Evolutionary conservation across 306 rosid genomes (phyloP), one percentile per base, ranked within the genome.

Genomic region (Oxytropis ochrocephala): DNA sequence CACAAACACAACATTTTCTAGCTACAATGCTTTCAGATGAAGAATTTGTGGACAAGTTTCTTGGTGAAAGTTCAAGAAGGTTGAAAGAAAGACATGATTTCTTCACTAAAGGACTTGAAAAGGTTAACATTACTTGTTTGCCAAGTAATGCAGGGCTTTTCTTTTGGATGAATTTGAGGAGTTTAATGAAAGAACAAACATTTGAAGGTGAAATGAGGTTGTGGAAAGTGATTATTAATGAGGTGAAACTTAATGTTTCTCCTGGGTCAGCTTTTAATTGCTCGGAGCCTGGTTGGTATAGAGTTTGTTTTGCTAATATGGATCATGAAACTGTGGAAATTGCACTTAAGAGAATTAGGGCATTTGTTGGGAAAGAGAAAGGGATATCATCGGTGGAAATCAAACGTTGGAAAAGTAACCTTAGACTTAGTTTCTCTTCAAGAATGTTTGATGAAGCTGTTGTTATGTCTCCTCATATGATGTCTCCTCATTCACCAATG

Each of bases 241-340:
- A 94, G 7, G 97, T 88, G 71, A 91, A 85, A 73, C 88, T 90
- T 32, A 91, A 94, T 39, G 95, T 90, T 1, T 94, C 97, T 0
- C 98, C 98, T 0, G 98, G 98, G 0, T 88, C 96, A 0, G 79
- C 96, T 3, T 94, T 88, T 64, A 64, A 75, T 0, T 91, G 97
- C 60, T 54, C 72, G 0, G 98, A 94, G 63, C 96, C 97, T 0
- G 98, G 98, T 24, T 94, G 98, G 98, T 94, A 65, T 42, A 72
- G 98, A 78, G 98, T 90, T 47, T 94, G 98, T 64, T 90, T 94
- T 16, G 97, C 97, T 0, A 94, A 94, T 69, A 88, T 91, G 95
- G 97, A 94, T 47, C 79, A 88, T 6, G 80, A 83, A 2, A 94
- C 92, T 0, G 84, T 94, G 8, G 79, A 83, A 0, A 54, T 90